Conservation (phyloP, 768 basidiomycete genomes). For the Tephrocybe sp. region DNA sequence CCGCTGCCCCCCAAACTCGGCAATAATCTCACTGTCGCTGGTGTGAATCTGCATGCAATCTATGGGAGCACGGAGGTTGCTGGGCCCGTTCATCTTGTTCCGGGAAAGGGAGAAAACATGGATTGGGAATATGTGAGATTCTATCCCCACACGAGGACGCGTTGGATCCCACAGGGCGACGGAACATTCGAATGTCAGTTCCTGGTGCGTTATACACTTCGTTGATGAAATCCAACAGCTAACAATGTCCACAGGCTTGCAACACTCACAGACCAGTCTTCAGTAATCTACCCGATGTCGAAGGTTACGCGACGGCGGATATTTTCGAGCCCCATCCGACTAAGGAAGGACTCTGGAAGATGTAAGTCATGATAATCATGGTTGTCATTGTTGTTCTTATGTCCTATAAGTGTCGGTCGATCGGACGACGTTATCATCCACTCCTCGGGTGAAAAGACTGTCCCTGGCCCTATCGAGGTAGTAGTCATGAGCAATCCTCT, state of each 20-base stretch:
- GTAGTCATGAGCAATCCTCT: conserved; percentile 15
- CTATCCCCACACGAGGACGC: conserved; percentile 18
- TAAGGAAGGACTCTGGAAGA: conserved; percentile 32
- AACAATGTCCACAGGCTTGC: conserved; percentile 19
- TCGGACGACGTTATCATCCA: conserved; percentile 37
- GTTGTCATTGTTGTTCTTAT: background rate
- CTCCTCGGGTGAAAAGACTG: conserved; percentile 35
- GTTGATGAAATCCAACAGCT: background rate
- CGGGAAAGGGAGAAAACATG: conserved; percentile 16
- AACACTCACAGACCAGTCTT: conserved; percentile 25
- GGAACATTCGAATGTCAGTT: conserved; percentile 37
- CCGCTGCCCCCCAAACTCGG: conserved; percentile 30
- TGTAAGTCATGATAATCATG: conserved; percentile 20
- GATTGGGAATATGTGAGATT: conserved; percentile 36
- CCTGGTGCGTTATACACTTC: conserved; percentile 23
- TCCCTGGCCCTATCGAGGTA: conserved; percentile 32
- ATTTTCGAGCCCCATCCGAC: conserved; percentile 35
- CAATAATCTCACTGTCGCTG: conserved; percentile 24
- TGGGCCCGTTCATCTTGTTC: conserved; percentile 9
- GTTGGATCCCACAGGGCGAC: conserved; percentile 35
- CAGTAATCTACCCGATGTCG: conserved; percentile 31
- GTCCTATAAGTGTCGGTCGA: conserved; percentile 32
- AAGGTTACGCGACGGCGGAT: conserved; percentile 38
- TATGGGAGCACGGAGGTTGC: conserved; percentile 33
- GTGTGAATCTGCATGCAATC: conserved; percentile 22